These are phyloP conservation scores for Pecoramyces ruminantium DNA, from an alignment of 192 early-diverging fungal genomes.

Conservation along the genomic window DNA sequence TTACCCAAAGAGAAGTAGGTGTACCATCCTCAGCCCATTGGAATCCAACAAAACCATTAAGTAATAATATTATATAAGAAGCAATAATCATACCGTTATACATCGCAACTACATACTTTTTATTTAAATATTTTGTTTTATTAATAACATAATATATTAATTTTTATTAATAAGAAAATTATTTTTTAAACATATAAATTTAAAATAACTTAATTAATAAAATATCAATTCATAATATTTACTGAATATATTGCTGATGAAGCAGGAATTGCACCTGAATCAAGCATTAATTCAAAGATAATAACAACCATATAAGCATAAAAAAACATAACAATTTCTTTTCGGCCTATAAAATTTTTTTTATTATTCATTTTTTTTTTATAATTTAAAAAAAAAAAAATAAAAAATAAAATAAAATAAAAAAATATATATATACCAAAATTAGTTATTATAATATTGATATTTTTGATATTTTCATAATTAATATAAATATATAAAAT, in stretches of 20 bases:
- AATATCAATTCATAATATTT: too few species aligned
- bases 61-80: constrained; percentile 79
- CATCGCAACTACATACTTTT: constrained; percentile 76
- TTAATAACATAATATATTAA: too few species aligned
- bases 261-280: constrained; percentile 83
- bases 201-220: too few species aligned
- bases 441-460: too few species aligned
- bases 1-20: constrained; percentile 80
- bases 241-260: constrained; percentile 54
- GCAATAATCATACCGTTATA: constrained; percentile 68
- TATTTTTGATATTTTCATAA: too few species aligned
- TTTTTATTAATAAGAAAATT: too few species aligned
- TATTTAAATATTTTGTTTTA: too few species aligned
- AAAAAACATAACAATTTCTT: constrained; percentile 98
- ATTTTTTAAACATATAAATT: too few species aligned
- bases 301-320: constrained; percentile 81
- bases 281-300: constrained; percentile 75
- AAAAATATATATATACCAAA: too few species aligned
- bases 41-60: constrained; percentile 92
- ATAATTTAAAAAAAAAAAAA: background rate
- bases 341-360: constrained; percentile 60
- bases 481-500: too few species aligned
- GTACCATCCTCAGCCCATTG: constrained; percentile 96
- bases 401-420: too few species aligned
- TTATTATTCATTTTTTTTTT: too few species aligned